Base-by-base conservation (phyloP, 1,284 basidiomycete species). In the Ceratobasidium sp. region DNA sequence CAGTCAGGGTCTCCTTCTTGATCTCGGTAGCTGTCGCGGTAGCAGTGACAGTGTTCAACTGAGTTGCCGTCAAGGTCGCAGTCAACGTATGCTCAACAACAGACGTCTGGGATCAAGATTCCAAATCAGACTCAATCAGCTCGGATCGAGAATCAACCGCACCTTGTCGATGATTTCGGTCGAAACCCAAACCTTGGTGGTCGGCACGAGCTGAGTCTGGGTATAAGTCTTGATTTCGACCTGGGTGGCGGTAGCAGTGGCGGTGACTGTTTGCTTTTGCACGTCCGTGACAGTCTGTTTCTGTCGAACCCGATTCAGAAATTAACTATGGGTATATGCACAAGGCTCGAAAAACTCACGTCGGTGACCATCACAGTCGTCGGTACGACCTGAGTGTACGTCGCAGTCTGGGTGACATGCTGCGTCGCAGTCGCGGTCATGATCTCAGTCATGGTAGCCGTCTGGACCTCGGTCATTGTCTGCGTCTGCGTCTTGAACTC, bases 171-270 rank as follows among this genome's bases (percentile, higher is more conserved):
- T 18, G 25, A 73, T 51, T 51, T 73, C 66, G 23, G 73, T 73
- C 30, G 66, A 61, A 9, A 73, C 66, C 66, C 66, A 73, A 18
- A 73, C 73, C 48, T 73, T 69, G 58, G 73, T 73, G 16, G 73
- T 73, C 16, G 73, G 73, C 9, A 73, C 67, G 16, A 73, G 66
- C 58, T 69, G 54, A 28, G 67, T 71, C 36, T 71, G 54, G n/a
- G 67, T 71, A 38, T 67, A 67, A 16, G 49, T 54, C 63, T 54
- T 67, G 51, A 67, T 11, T 36, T 67, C 49, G 36, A 62, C 23
- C n/a, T 62, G 60, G 42, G 72, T 73, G n/a, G 64, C 62, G 11
- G 72, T 73, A 9, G 48, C 48, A 14, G 71, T 72, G 14, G 46
- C 46, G 9, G 66, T 70, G 33, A 58, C 48, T 3, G 72, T 72